Evolutionary conservation across 495 filamentous ascomycete genomes (phyloP), one percentile per base, ranked within the genome.

Genomic region (Lepidopterella palustris): DNA sequence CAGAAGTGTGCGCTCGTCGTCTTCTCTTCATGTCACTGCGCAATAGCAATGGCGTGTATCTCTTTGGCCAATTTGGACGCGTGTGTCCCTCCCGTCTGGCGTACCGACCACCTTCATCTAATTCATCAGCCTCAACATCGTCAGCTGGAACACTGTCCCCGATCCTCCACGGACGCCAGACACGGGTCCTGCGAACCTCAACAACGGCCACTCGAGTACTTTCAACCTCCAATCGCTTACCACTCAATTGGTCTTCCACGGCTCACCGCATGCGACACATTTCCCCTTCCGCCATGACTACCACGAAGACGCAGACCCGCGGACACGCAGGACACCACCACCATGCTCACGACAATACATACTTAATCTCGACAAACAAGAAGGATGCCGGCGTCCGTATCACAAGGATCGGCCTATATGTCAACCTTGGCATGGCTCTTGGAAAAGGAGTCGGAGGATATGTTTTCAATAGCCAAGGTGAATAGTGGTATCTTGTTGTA

Each of bases 331-430:
- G 80, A 61, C 70, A 75, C 31, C 76, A 82, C 60, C 78, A 80
- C 60, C 84, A 88, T 70, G 84, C 88, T 66, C 85, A 89, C 70
- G 89, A 93, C 75, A 96, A 92, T 78, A 83, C 85, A 27, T 97
- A 92, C 72, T 80, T 98, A 26, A 89, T 84, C 4, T 96, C 91
- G 0, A 79, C 78, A 31, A 91, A 98, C 76, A 95, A 89, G 73
- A 84, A 87, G 45, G 95, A 98, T 74, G 88, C 93, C 20, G 93
- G 90, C 57, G 93, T 98, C 59, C 85, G 90, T 53, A 98, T 98
- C 57, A 98, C 93, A 27, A 82, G 92, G 53, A 85, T 97, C 67
- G 93, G 93, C 6, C 81, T 98, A 32, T 86, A 87, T 66, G 90
- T 92, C 57, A 98, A 98, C 70, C 81, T 97, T 2, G 82, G 84